These are phyloP conservation scores for Pythium sukuiense DNA, from an alignment of 352 stramenopile species.

Conservation along the genomic window DNA sequence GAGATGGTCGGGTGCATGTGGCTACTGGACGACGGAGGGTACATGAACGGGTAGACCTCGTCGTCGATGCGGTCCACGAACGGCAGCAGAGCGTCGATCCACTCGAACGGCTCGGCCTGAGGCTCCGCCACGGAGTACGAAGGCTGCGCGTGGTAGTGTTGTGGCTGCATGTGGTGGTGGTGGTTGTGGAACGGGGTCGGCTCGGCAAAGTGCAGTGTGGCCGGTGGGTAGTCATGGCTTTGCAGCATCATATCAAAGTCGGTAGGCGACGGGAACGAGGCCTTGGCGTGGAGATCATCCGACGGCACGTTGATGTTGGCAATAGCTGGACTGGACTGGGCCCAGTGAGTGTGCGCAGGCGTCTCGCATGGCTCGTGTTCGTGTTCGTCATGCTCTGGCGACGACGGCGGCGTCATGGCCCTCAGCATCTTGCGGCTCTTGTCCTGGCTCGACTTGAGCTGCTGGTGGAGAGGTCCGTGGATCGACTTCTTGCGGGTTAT, in stretches of 20 bases:
- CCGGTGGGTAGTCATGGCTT: background rate
- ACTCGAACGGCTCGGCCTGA: background rate
- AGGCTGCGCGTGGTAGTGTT: background rate
- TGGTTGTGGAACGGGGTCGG: background rate
- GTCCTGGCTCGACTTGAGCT: background rate
- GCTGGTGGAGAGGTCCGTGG: background rate
- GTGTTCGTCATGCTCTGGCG: background rate
- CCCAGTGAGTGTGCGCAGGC: background rate
- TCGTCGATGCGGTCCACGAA: slow-evolving; percentile 9
- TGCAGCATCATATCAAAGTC: slow-evolving; percentile 10
- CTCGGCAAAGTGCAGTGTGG: background rate
- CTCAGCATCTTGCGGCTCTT: background rate
- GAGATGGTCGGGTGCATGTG: background rate
- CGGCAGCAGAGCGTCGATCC: slow-evolving; percentile 9
- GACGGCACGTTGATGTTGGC: background rate
- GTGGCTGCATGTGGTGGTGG: background rate
- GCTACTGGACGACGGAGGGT: background rate
- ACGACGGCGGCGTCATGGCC: background rate
- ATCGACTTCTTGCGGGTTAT: slow-evolving; percentile 62
- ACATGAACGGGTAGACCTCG: slow-evolving; percentile 5
- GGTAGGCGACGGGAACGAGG: slow-evolving; percentile 8
- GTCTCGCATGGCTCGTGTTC: too few species aligned
- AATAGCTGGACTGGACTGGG: background rate
- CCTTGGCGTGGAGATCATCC: background rate
- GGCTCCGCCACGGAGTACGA: background rate